Evolutionary conservation across 2,329 filamentous ascomycete genomes (phyloP), one percentile per base, ranked within the genome.

Genomic region (Coleophoma cylindrospora): DNA sequence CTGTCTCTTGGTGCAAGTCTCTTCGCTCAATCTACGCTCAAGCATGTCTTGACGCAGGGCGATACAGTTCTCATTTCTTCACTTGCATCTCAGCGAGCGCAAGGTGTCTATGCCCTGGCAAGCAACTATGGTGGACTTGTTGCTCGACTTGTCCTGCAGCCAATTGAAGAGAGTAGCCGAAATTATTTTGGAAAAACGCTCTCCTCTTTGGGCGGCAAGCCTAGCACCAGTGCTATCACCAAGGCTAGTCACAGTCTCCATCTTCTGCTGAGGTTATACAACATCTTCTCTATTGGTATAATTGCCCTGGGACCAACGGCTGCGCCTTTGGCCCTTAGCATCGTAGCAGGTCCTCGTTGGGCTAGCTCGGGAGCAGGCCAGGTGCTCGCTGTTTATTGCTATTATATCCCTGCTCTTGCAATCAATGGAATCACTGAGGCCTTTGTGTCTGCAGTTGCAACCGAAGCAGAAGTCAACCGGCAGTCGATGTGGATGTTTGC

Each of bases 111-210:
- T 64, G 90, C 91, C 0, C 77, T 99, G 5, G 94, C 92, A 47
- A 91, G 91, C 61, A 99, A 97, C 68, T 99, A 94, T 66, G 94
- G 94, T 19, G 89, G 91, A 2, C 79, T 99, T 0, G 73, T 95
- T 27, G 94, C 94, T 0, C 82, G 94, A 3, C 81, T 97, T 56
- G 73, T 99, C 46, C 92, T 99, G 66, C 94, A 97, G 63, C 95
- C 94, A 8, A 83, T 99, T 52, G 94, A 99, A 68, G 95, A 99
- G 69, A 92, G 87, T 66, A 91, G 87, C 56, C 86, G 95, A 37
- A 91, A 86, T 63, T 84, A 96, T 64, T 96, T 97, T 61, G 91
- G 90, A 47, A 87, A 87, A 34, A 74, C 96, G 1, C 81, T 96
- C 19, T 68, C 75, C 0, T 64, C 68, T 1, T 49, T 63, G 3